Base-by-base conservation (phyloP, 345 rosid genomes). In the Ceriops tagal region DNA sequence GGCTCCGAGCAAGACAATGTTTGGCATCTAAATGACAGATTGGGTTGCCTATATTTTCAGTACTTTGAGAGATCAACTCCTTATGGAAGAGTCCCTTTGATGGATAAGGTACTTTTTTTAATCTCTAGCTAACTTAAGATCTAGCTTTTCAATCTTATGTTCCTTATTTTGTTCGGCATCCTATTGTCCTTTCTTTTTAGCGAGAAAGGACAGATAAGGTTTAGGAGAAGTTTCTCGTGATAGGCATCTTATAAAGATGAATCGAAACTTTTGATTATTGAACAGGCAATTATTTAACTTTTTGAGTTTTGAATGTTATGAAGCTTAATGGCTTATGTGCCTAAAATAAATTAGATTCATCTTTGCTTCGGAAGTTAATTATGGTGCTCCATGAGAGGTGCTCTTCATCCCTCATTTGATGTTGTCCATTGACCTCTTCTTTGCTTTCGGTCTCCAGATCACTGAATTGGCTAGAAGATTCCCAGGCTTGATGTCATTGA, bases 61-160 rank as follows among this genome's bases (percentile, higher is more conserved):
- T 83, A 80, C 81, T 80, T 88, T n/a, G 96, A 92, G 83, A 73
- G 68, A 22, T 72, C 76, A 69, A 75, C 83, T 62, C 96, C 97
- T 9, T 78, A 85, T 70, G 69, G 81, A 75, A 80, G 96, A 62
- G 75, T 83, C 72, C 97, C 96, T 27, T 83, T 92, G 60, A 63
- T 61, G 58, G 73, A 79, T 9, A 89, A 88, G 96, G 97, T 91
- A 57, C 31, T 10, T 19, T 10, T 8, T n/a, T 35, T 28, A 37
- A 31, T 26, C 51, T 22, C 18, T 4, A 21, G 26, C 30, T 8
- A 49, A 47, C 5, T 66, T 66, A 66, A 6, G 39, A 49, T 65
- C 64, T 16, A 46, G 69, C 22, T 26, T 71, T 64, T 6, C 30
- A 3, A 13, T 43, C 30, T 62, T 19, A 60, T 71, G 59, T 46